Conservation (phyloP, 768 basidiomycete genomes). For the Termitomyces sp. region DNA sequence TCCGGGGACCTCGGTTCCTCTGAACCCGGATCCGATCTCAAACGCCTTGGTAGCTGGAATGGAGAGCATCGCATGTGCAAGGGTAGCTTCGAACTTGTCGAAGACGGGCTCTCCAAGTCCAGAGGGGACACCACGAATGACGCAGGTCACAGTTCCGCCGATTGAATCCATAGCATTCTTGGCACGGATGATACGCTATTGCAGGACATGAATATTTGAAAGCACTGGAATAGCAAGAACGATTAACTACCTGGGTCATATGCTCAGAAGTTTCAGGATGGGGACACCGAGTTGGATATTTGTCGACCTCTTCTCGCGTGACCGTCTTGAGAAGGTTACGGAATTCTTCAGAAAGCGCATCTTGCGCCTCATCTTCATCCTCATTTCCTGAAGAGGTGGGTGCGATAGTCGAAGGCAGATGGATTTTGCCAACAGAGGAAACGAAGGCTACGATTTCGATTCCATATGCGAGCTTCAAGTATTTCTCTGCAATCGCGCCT, state of each 20-base stretch:
- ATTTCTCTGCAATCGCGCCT: slow-evolving; percentile 96
- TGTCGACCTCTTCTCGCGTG: slow-evolving; percentile 86
- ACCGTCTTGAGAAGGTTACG: slow-evolving; percentile 71
- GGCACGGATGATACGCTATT: slow-evolving; percentile 87
- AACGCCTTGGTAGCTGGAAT: slow-evolving; percentile 99
- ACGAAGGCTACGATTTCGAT: slow-evolving; percentile 98
- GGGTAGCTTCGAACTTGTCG: slow-evolving; percentile 95
- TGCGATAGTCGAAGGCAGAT: slow-evolving; percentile 55
- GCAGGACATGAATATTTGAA: background rate
- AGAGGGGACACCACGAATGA: slow-evolving; percentile 84
- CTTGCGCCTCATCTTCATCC: slow-evolving; percentile 63
- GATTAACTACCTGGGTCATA: slow-evolving; percentile 73
- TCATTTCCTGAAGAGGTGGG: slow-evolving; percentile 37
- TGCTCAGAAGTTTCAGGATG: slow-evolving; percentile 82
- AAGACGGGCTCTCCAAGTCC: slow-evolving; percentile 98
- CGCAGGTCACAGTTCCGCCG: slow-evolving; percentile 97
- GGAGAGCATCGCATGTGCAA: slow-evolving; percentile 97
- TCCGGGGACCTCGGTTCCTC: slow-evolving; percentile 90
- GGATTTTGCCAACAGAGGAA: slow-evolving; percentile 91
- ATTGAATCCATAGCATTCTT: slow-evolving; percentile 92
- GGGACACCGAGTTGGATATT: slow-evolving; percentile 84
- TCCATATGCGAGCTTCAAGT: slow-evolving; percentile 81
- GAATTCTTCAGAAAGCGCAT: slow-evolving; percentile 83
- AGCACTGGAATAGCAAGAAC: background rate
- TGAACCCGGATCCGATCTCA: slow-evolving; percentile 96